phyloP scores from a whole-genome alignment of 2,329 filamentous ascomycete genomes.

The Monosporascus sp. region DNA sequence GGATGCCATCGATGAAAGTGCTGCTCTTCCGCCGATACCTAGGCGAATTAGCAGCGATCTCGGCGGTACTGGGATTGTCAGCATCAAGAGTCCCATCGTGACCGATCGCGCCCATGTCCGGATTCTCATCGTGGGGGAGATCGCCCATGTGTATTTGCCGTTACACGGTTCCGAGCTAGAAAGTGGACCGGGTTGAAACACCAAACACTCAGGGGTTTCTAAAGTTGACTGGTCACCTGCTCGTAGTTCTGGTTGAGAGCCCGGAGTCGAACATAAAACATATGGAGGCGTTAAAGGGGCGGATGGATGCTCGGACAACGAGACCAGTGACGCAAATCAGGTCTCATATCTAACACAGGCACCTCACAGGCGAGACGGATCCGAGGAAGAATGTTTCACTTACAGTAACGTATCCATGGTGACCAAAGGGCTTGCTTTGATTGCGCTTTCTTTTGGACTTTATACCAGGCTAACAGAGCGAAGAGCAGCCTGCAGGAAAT shows the following conservation, averaged over 20 bases:
- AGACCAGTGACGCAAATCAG: background rate
- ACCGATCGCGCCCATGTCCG: conserved; percentile 6
- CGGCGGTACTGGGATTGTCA: conserved; percentile 64
- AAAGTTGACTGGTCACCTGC: too few relatives aligned
- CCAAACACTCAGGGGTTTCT: background rate
- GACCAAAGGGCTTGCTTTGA: conserved; percentile 1
- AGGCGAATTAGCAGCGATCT: conserved; percentile 85
- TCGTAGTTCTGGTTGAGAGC: background rate
- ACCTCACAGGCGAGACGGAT: conserved; percentile 4
- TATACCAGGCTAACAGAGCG: background rate
- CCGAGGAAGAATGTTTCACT: conserved; percentile 28
- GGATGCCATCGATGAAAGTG: conserved; percentile 94
- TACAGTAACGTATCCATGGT: conserved; percentile 59
- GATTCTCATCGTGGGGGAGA: conserved; percentile 8
- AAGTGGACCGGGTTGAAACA: background rate
- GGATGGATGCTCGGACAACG: background rate
- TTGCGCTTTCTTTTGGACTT: conserved; percentile 2
- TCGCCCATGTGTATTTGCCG: conserved; percentile 15
- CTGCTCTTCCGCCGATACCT: conserved; percentile 89
- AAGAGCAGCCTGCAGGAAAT: background rate
- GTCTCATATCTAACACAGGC: background rate
- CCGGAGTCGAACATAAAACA: background rate
- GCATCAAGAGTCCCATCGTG: conserved; percentile 11
- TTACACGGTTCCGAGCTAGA: conserved; percentile 5
- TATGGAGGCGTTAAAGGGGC: background rate